These are phyloP conservation scores for Clavispora asparagi DNA, from an alignment of 805 yeast genomes.

Conservation along the genomic window DNA sequence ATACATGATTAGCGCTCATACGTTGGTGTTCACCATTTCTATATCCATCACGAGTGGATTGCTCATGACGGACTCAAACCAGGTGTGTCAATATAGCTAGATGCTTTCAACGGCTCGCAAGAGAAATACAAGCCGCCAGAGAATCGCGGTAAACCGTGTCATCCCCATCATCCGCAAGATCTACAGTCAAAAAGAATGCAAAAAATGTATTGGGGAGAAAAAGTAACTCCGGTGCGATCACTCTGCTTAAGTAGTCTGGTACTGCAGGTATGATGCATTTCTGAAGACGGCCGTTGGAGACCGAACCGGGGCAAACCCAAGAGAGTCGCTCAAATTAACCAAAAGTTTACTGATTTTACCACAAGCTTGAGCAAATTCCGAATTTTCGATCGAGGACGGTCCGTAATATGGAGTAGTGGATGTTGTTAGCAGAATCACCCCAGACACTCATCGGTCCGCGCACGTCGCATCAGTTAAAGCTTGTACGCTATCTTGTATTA, in stretches of 20 bases:
- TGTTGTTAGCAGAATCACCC: too few species aligned
- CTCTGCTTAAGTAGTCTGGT: neutral
- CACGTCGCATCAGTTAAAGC: conserved; percentile 7
- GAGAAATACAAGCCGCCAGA: conserved; percentile 5
- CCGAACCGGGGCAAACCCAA: too few species aligned
- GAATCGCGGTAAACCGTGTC: neutral
- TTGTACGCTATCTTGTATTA: neutral
- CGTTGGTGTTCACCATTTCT: conserved; percentile 38
- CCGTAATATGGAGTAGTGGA: too few species aligned
- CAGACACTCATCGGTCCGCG: conserved; percentile 7
- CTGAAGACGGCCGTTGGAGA: too few species aligned
- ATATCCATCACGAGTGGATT: conserved; percentile 36
- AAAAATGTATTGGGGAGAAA: neutral
- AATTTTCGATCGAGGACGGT: too few species aligned
- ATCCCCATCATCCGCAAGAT: neutral
- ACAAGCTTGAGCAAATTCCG: too few species aligned
- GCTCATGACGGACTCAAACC: conserved; percentile 42
- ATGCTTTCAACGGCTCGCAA: conserved; percentile 12
- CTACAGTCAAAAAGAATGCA: neutral
- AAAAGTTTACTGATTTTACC: too few species aligned
- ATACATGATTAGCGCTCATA: neutral
- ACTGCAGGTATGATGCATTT: neutral
- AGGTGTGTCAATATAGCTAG: conserved; percentile 38
- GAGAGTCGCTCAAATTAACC: too few species aligned
- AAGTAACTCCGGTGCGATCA: neutral